phyloP scores from a whole-genome alignment of 2,329 filamentous ascomycete species.

The Blumeria graminis region DNA sequence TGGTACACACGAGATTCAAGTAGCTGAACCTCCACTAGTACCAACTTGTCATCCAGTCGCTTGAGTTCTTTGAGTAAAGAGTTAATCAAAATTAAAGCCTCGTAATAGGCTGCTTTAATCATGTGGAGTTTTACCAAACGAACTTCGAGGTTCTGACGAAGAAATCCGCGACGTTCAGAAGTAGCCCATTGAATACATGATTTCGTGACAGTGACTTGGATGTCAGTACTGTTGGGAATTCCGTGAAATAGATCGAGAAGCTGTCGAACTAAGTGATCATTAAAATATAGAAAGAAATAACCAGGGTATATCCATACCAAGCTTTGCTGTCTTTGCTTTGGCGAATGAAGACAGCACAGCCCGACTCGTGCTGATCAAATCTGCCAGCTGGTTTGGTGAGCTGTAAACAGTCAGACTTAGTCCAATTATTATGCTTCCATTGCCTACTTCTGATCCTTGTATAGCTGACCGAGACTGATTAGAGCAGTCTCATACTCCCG shows the following conservation, averaged over 20 bases:
- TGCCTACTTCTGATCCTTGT: constrained; percentile 61
- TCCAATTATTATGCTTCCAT: neutral
- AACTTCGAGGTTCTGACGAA: constrained; percentile 94
- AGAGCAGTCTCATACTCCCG: constrained; percentile 81
- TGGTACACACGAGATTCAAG: constrained; percentile 95
- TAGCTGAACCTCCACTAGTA: constrained; percentile 91
- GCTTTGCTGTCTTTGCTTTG: constrained; percentile 94
- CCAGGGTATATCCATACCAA: constrained; percentile 36
- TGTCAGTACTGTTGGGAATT: constrained; percentile 85
- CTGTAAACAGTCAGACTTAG: constrained; percentile 21
- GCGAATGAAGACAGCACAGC: constrained; percentile 87
- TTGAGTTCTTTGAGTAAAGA: constrained; percentile 88
- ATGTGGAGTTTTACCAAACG: constrained; percentile 86
- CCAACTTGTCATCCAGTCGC: constrained; percentile 92
- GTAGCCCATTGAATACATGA: constrained; percentile 99
- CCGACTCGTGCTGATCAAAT: constrained; percentile 73
- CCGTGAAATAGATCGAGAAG: constrained; percentile 84
- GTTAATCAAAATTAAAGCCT: constrained; percentile 91
- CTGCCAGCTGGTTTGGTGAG: constrained; percentile 63
- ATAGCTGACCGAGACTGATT: constrained; percentile 74
- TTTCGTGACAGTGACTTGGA: constrained; percentile 85
- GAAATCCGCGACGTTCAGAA: constrained; percentile 78
- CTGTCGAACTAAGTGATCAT: constrained; percentile 47
- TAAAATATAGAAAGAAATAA: too few species aligned
- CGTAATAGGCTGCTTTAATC: constrained; percentile 93